These are phyloP conservation scores for Lactuca saligna DNA, from an alignment of 129 eudicot genomes.

Conservation along the genomic window DNA sequence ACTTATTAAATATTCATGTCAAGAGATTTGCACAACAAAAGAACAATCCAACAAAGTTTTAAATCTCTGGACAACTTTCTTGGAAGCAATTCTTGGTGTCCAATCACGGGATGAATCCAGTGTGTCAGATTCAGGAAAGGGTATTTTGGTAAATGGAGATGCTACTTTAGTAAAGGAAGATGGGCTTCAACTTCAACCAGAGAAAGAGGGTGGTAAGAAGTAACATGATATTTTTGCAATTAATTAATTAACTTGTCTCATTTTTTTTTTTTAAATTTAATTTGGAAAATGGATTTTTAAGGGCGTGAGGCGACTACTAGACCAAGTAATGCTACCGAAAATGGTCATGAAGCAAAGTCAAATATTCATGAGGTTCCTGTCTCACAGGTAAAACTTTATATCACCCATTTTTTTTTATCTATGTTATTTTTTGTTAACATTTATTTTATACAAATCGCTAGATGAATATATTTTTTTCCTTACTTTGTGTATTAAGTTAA, in stretches of 20 bases:
- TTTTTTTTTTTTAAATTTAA: not conserved
- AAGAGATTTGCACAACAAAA: constrained; percentile 77
- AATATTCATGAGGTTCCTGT: constrained; percentile 37
- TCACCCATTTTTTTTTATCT: not conserved
- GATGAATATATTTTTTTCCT: too few relatives aligned
- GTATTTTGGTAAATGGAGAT: constrained; percentile 43
- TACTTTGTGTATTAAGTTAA: too few relatives aligned
- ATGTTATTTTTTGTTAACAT: constrained; percentile 4
- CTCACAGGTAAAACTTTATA: constrained; percentile 47
- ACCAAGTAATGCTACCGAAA: constrained; percentile 38
- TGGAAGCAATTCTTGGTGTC: constrained; percentile 84
- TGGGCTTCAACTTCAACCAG: constrained; percentile 20
- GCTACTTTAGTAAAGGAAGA: constrained; percentile 39
- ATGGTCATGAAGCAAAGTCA: constrained; percentile 50
- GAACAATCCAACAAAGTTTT: constrained; percentile 78
- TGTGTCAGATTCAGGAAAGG: constrained; percentile 39
- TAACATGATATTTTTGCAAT: not conserved
- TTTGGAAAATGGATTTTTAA: constrained; percentile 17
- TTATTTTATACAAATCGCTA: not conserved
- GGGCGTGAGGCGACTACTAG: constrained; percentile 42
- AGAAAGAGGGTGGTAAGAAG: constrained; percentile 29
- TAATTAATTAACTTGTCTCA: not conserved
- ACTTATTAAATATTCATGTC: constrained; percentile 79
- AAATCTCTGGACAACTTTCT: constrained; percentile 76
- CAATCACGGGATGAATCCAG: constrained; percentile 48